Evolutionary conservation across 2,329 filamentous ascomycete genomes (phyloP).

Genomic region (Beauveria medogensis): DNA sequence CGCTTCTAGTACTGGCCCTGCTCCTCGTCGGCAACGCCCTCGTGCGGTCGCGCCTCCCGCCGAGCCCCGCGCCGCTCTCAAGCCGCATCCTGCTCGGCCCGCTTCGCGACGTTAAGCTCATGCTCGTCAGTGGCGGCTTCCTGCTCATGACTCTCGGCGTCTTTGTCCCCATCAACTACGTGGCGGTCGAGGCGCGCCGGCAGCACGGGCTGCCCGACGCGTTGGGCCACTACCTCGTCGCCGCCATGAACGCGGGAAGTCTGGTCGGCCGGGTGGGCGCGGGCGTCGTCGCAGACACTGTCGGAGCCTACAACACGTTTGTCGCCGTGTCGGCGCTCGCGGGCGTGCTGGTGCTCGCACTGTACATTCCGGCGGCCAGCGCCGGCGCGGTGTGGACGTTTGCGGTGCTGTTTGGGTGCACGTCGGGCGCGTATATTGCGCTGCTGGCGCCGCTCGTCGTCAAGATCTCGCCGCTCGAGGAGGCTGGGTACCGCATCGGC

Average conservation of each 20-base stretch:
- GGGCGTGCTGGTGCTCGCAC: constrained; percentile 26
- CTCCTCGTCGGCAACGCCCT: constrained; percentile 24
- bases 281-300: constrained; percentile 25
- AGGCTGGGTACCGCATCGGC: constrained; percentile 40
- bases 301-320: constrained; percentile 34
- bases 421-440: constrained; percentile 33
- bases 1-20: constrained; percentile 24
- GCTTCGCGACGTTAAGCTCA: constrained; percentile 23
- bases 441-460: constrained; percentile 30
- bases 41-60: constrained; percentile 17
- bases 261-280: constrained; percentile 29
- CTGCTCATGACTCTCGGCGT: constrained; percentile 29
- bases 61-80: constrained; percentile 1
- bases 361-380: constrained; percentile 33
- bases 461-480: constrained; percentile 46
- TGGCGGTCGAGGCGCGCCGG: constrained; percentile 24
- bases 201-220: constrained; percentile 19
- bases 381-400: constrained; percentile 28
- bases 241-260: constrained; percentile 31
- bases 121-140: constrained; percentile 23
- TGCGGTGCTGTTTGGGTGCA: constrained; percentile 33
- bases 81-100: constrained; percentile 20
- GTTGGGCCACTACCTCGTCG: constrained; percentile 26
- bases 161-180: constrained; percentile 29
- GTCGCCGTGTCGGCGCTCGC: constrained; percentile 38